These are phyloP conservation scores for Tetraselmis striata DNA, from an alignment of 139 green algal genomes.

Conservation along the genomic window DNA sequence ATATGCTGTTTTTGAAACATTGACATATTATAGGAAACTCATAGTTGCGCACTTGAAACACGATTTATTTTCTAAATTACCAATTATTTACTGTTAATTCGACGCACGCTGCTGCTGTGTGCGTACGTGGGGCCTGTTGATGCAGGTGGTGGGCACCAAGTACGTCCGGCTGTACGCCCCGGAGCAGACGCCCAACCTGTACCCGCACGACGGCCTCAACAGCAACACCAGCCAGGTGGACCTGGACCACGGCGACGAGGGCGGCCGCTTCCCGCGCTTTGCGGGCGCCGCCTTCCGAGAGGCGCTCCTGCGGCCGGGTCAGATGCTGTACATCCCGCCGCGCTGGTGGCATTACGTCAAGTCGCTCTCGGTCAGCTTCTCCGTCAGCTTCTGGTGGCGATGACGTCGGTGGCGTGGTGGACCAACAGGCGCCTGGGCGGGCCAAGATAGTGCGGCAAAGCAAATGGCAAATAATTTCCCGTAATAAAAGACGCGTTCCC, in stretches of 20 bases:
- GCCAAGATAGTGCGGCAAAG: too few relatives aligned
- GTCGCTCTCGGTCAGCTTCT: conserved; percentile 60
- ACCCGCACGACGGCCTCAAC: conserved; percentile 46
- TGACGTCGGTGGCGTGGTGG: neutral
- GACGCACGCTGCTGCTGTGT: neutral
- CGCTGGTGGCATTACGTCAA: conserved; percentile 90
- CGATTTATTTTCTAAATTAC: too few relatives aligned
- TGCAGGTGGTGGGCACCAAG: conserved; percentile 79
- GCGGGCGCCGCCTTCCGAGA: conserved; percentile 42
- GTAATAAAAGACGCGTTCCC: too few relatives aligned
- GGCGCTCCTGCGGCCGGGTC: conserved; percentile 59
- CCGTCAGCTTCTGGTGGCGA: conserved; percentile 55
- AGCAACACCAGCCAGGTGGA: conserved; percentile 62
- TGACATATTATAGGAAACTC: too few relatives aligned
- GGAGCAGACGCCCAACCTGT: conserved; percentile 31
- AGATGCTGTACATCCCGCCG: conserved; percentile 85
- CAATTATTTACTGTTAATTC: too few relatives aligned
- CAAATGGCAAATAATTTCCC: too few relatives aligned
- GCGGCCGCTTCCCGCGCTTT: conserved; percentile 37
- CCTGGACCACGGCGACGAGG: conserved; percentile 26
- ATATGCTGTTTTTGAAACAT: too few relatives aligned
- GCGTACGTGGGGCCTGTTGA: neutral
- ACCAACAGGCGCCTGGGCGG: too few relatives aligned
- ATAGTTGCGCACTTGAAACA: too few relatives aligned
- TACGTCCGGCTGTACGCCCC: conserved; percentile 86